Conservation (phyloP, 768 basidiomycete genomes). For the Lactifluus rugatus region DNA sequence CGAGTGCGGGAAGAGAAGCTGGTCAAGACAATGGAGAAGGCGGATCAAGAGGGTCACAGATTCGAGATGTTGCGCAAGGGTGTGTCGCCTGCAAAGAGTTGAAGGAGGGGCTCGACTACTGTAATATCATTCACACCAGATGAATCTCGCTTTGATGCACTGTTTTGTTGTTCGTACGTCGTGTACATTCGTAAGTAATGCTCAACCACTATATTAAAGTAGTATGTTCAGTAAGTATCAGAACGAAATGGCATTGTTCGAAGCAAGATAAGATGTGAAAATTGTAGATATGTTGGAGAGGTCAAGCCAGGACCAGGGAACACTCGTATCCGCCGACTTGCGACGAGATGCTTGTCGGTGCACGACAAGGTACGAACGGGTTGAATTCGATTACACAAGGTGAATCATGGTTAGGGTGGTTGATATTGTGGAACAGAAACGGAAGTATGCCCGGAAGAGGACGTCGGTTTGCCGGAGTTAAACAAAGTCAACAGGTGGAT, state of each 20-base stretch:
- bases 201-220: neutral
- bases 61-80: conserved; percentile 40
- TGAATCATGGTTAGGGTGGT: neutral
- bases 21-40: conserved; percentile 46
- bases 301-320: neutral
- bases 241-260: neutral
- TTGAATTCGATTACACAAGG: neutral
- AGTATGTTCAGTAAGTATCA: neutral
- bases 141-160: conserved; percentile 1
- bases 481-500: neutral
- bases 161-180: conserved; percentile 1
- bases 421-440: neutral
- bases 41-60: conserved; percentile 46
- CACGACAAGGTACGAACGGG: neutral
- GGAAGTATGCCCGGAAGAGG: neutral
- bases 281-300: neutral
- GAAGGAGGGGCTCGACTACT: neutral
- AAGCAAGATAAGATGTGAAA: neutral
- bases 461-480: neutral
- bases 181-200: conserved; percentile 8
- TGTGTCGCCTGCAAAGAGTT: neutral
- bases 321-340: neutral
- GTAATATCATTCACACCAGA: neutral
- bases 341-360: neutral
- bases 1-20: conserved; percentile 54